phyloP scores from a whole-genome alignment of 2,329 filamentous ascomycete species.

The Pestalotiopsis sp. region DNA sequence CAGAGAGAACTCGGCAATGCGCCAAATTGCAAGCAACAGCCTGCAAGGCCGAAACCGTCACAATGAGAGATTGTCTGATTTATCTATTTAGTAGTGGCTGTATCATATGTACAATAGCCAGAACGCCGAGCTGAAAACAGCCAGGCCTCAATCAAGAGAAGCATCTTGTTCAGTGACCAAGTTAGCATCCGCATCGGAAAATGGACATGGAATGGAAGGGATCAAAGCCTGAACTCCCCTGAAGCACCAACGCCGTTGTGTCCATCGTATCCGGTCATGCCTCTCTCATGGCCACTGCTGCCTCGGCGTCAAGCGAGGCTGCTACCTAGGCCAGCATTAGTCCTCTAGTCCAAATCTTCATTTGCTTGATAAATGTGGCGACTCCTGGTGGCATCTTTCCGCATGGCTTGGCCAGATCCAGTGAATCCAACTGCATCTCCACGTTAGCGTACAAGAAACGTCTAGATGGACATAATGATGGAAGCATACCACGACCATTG shows the following conservation, averaged over 20 bases:
- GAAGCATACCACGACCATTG: conserved; percentile 74
- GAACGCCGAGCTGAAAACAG: neutral
- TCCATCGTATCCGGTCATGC: neutral
- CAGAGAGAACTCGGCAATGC: neutral
- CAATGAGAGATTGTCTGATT: neutral
- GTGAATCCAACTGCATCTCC: conserved; percentile 80
- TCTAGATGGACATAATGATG: neutral
- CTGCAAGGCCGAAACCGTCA: neutral
- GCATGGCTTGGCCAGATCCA: conserved; percentile 93
- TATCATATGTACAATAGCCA: neutral
- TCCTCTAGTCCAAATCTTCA: conserved; percentile 69
- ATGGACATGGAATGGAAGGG: conserved; percentile 26
- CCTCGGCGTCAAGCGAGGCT: conserved; percentile 10
- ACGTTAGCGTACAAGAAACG: conserved; percentile 31
- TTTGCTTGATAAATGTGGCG: conserved; percentile 83
- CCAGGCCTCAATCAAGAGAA: conserved; percentile 14
- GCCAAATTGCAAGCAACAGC: neutral
- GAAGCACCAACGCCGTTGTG: conserved; percentile 20
- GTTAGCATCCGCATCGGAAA: conserved; percentile 35
- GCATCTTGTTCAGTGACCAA: conserved; percentile 25
- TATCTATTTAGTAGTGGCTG: neutral
- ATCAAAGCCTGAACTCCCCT: conserved; percentile 33
- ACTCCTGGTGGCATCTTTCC: conserved; percentile 81
- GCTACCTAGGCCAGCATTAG: conserved; percentile 44
- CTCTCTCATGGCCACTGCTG: conserved; percentile 16